Base-by-base conservation (phyloP, 495 filamentous ascomycete genomes). In the Platismatia glauca region DNA sequence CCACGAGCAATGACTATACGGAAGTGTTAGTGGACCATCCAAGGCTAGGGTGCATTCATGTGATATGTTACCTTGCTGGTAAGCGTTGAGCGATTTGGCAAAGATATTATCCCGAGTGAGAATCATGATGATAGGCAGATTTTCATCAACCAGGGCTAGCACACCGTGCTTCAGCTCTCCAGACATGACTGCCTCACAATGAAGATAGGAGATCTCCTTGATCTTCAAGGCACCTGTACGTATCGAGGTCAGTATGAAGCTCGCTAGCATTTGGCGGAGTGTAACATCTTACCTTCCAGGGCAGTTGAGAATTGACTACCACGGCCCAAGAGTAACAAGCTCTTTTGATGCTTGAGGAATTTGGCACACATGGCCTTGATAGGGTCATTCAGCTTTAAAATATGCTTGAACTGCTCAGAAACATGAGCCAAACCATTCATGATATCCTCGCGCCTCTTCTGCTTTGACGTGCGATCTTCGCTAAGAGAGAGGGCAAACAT, bases 161-260 rank as follows among this genome's bases (percentile, higher is more conserved):
- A 98, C 94, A 79, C 94, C 94, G 74, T 98, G 94, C 80, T 98
- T 98, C 66, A 98, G 78, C 77, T 98, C 94, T 72, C 94, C 94
- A 63, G 94, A 97, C 94, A 98, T 98, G 75, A 98, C 94, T 71
- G 94, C 94, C 79, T 98, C 94, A 74, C 94, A 98, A 74, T 98
- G 94, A 57, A 98, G 88, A 74, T 98, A 98, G 53, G 94, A 97
- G 67, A 98, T 98, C 78, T 98, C 94, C 83, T 98, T 98, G 73
- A 98, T 98, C 81, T 98, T 98, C 41, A 98, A 81, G 55, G 94
- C 94, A 73, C 84, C 83, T 85, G 59, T 57, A 56, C 16, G 59
- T 46, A 34, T 55, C 7, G 13, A 57, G 48, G 50, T 55, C 31
- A 58, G 50, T 20, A 57, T 31, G 29, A 35, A 57, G 13, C 39